Conservation (phyloP, 2,329 filamentous ascomycete genomes). For the Colletotrichum tamarilloi region DNA sequence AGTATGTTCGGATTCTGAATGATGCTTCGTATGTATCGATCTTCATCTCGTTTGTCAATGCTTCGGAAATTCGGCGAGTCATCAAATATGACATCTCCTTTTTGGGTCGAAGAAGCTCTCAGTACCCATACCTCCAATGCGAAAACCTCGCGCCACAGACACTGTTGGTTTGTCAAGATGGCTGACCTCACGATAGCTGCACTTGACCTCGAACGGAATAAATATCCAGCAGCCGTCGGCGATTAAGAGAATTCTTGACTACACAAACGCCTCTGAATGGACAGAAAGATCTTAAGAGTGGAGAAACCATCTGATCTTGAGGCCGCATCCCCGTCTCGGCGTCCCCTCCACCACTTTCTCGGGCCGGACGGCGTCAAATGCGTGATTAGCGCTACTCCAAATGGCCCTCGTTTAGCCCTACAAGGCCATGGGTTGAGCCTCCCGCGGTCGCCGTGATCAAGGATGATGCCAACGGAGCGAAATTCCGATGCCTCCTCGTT, state of each 20-base stretch:
- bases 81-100: neutral
- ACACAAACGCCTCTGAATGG: neutral
- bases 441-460: neutral
- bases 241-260: neutral
- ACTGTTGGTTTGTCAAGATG: neutral
- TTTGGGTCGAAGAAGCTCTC: neutral
- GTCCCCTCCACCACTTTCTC: constrained; percentile 4
- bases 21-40: neutral
- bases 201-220: constrained; percentile 3
- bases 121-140: neutral
- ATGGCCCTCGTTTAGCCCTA: constrained; percentile 11
- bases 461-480: neutral
- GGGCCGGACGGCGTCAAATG: neutral
- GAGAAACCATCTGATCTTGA: constrained; percentile 2
- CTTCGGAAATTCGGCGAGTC: neutral
- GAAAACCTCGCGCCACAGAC: neutral
- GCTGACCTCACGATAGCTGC: neutral
- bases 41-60: neutral
- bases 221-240: constrained; percentile 5
- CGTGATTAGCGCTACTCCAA: neutral
- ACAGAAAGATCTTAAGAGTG: neutral
- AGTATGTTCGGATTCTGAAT: neutral
- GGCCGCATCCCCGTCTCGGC: neutral
- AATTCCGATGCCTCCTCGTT: neutral
- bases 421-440: neutral